These are phyloP conservation scores for Corylus avellana DNA, from an alignment of 306 rosid species.

Conservation along the genomic window DNA sequence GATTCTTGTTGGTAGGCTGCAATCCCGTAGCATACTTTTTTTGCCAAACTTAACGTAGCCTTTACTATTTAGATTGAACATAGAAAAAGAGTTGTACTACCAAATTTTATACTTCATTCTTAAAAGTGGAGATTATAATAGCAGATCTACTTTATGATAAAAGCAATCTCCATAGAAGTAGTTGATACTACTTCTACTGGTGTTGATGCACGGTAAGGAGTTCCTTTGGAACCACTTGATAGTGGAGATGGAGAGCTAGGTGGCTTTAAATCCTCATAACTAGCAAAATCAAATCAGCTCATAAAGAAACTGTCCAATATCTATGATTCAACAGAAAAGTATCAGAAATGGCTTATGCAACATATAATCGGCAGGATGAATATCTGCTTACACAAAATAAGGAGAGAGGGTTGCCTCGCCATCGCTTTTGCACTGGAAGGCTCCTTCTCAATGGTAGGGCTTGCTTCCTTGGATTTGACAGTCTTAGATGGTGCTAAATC, in stretches of 20 bases:
- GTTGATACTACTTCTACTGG: constrained; percentile 25
- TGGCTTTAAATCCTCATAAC: constrained; percentile 66
- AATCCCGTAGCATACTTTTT: too few relatives aligned
- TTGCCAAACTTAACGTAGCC: background rate
- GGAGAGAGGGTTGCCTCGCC: constrained; percentile 61
- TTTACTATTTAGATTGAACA: background rate
- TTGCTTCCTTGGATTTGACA: constrained; percentile 40
- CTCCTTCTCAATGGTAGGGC: constrained; percentile 36
- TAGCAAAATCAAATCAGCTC: constrained; percentile 26
- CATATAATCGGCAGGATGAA: constrained; percentile 18
- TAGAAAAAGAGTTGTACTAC: constrained; percentile 6
- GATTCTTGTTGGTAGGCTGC: too few relatives aligned
- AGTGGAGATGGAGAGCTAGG: constrained; percentile 62
- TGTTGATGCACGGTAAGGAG: constrained; percentile 26
- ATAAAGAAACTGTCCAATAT: background rate
- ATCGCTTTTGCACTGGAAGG: constrained; percentile 36
- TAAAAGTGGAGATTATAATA: background rate
- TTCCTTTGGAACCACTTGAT: constrained; percentile 42
- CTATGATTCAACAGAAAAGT: background rate
- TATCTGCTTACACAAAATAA: constrained; percentile 54
- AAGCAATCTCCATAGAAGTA: constrained; percentile 6
- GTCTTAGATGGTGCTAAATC: constrained; percentile 38
- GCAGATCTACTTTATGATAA: background rate
- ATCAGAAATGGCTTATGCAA: constrained; percentile 46
- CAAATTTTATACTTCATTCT: background rate